phyloP scores from a whole-genome alignment of 352 stramenopile genomes.

The Globisporangium alternatum region DNA sequence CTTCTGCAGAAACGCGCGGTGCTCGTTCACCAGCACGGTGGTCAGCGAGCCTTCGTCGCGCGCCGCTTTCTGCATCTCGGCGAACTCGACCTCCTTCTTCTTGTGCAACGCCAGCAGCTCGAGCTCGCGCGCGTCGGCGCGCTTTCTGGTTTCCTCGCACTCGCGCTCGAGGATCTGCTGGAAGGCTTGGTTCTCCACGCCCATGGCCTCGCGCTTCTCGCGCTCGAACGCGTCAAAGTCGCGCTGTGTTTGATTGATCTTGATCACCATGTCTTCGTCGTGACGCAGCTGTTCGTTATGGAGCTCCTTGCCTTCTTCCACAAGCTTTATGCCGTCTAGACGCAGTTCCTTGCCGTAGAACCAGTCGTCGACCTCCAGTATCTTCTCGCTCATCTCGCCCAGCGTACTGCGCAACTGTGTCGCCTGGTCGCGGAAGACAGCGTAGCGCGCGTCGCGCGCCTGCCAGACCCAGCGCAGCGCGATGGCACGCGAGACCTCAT shows the following conservation, averaged over 20 bases:
- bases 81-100: slow-evolving; percentile 75
- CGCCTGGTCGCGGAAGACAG: slow-evolving; percentile 37
- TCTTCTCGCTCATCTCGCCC: slow-evolving; percentile 61
- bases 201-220: slow-evolving; percentile 65
- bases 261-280: slow-evolving; percentile 79
- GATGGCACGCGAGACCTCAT: slow-evolving; percentile 73
- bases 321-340: slow-evolving; percentile 66
- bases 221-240: slow-evolving; percentile 77
- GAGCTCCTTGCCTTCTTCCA: slow-evolving; percentile 55
- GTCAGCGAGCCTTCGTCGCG: slow-evolving; percentile 58
- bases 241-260: slow-evolving; percentile 75
- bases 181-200: slow-evolving; percentile 56
- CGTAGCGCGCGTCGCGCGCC: slow-evolving; percentile 60
- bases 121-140: slow-evolving; percentile 61
- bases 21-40: slow-evolving; percentile 67
- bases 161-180: slow-evolving; percentile 60
- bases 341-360: slow-evolving; percentile 89
- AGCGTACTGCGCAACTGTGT: slow-evolving; percentile 56
- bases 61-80: slow-evolving; percentile 60
- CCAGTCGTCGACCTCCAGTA: slow-evolving; percentile 93
- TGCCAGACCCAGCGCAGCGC: slow-evolving; percentile 80
- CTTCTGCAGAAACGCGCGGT: slow-evolving; percentile 74
- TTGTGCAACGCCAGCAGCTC: slow-evolving; percentile 77
- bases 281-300: slow-evolving; percentile 52
- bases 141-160: slow-evolving; percentile 35